Base-by-base conservation (phyloP, 805 yeast species). In the Cyberlindnera meyerae region DNA sequence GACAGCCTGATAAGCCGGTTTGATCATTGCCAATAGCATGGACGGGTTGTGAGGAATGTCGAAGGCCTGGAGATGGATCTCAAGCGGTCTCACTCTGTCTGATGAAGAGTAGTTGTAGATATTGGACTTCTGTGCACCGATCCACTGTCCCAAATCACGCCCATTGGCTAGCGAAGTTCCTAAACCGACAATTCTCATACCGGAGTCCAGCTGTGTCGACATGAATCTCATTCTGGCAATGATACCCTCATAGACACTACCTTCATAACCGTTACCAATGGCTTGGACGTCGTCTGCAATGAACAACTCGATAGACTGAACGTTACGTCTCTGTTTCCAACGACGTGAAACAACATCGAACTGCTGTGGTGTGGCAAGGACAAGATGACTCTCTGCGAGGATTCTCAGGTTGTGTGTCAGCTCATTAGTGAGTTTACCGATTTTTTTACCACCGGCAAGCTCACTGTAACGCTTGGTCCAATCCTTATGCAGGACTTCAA, bases 131-230 rank as follows among this genome's bases (percentile, higher is more conserved):
- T 70, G 48, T 18, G 82, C 79, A 2, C 93, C 95, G 20, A 93
- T 59, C 96, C 97, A 93, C 36, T 81, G 85, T 1, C 84, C 90
- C 40, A 89, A 60, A 45, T 86, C 96, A 34, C 75, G 68, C 4
- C 82, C 84, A 52, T 80, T 83, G 0, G 93, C 77, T 27, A 90
- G 56, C 2, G 95, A 76, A 1, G 77, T 68, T 1, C 84, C 68
- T 17, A 90, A 61, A 0, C 77, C 89, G n/a, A 90, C 73, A 18
- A 88, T 57, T 45, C 97, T 62, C 6, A 75, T 45, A 1, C 65
- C 54, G 3, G 61, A 65, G 24, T 79, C 82, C n/a, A 80, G 53
- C 46, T 85, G 93, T 2, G 74, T 67, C 0, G 79, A 65, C 56
- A 88, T 75, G 43, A 82, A 77, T 42, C 82, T 66, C 74, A 85